phyloP scores from a whole-genome alignment of 108 stramenopile genomes.

The Cyclostephanos tholiformis region DNA sequence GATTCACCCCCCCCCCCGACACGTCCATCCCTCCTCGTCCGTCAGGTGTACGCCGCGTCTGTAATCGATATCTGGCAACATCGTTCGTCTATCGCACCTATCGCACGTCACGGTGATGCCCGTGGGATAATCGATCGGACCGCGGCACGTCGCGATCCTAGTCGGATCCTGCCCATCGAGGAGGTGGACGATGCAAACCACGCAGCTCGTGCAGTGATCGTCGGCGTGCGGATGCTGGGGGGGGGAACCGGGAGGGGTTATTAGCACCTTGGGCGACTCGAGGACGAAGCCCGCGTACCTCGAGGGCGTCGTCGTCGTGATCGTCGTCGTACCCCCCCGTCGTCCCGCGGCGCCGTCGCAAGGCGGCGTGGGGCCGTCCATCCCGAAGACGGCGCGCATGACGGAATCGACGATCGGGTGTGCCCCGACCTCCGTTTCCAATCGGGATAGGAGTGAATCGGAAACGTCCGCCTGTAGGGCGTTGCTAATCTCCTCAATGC shows the following conservation, averaged over 20 bases:
- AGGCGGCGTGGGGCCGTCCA: background rate
- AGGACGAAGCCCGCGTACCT: constrained; percentile 27
- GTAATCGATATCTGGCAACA: constrained; percentile 22
- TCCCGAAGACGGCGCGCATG: constrained; percentile 12
- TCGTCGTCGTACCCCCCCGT: too few relatives aligned
- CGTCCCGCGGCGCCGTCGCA: background rate
- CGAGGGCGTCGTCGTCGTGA: background rate
- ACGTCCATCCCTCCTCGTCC: constrained; percentile 21
- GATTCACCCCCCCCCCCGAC: background rate
- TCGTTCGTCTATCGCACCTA: background rate
- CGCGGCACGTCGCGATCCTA: constrained; percentile 9
- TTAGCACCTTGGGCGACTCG: constrained; percentile 22
- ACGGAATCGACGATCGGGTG: background rate
- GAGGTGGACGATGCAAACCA: constrained; percentile 19
- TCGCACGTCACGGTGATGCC: constrained; percentile 21
- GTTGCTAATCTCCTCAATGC: constrained; percentile 19
- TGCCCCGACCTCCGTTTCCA: background rate
- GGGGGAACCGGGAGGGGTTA: constrained; percentile 10
- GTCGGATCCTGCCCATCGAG: constrained; percentile 18
- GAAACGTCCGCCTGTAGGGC: constrained; percentile 22
- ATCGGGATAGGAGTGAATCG: background rate
- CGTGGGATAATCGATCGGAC: constrained; percentile 16
- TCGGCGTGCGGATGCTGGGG: constrained; percentile 32
- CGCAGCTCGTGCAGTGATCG: constrained; percentile 22
- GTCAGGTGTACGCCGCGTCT: constrained; percentile 28